Conservation (phyloP, 352 stramenopile species). For the Aphanomyces stellatus region DNA sequence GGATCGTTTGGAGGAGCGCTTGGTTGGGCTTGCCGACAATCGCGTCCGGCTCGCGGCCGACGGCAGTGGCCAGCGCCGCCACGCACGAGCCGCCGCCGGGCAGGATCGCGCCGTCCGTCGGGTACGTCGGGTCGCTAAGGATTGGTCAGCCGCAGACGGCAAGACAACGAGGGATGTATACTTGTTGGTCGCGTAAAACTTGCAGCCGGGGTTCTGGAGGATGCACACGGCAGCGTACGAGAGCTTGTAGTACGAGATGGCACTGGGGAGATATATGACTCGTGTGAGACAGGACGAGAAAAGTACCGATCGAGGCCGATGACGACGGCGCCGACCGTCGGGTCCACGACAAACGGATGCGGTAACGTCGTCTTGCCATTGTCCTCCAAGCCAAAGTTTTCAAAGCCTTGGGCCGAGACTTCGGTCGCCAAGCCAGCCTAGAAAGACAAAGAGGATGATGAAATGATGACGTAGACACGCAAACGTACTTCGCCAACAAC, state of each 20-base stretch:
- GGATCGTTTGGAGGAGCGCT: conserved; percentile 69
- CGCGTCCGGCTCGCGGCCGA: conserved; percentile 55
- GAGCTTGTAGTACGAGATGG: conserved; percentile 82
- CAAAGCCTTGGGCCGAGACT: conserved; percentile 53
- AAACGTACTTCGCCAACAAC: conserved; percentile 50
- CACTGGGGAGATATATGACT: conserved; percentile 23
- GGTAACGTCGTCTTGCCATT: conserved; percentile 62
- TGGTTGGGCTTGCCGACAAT: conserved; percentile 78
- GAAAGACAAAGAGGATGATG: not conserved
- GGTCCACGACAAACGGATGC: conserved; percentile 52
- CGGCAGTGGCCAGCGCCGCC: conserved; percentile 51
- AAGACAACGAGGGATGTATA: conserved; percentile 24
- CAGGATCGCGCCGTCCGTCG: conserved; percentile 58
- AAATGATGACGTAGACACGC: no score
- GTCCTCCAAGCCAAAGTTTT: conserved; percentile 57
- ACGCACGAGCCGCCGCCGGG: conserved; percentile 61
- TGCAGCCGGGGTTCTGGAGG: conserved; percentile 58
- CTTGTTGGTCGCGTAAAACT: conserved; percentile 79
- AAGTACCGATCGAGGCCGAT: conserved; percentile 60
- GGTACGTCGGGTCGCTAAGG: conserved; percentile 63
- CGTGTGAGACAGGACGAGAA: not conserved
- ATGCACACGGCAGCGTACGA: conserved; percentile 66
- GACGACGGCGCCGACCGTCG: conserved; percentile 67
- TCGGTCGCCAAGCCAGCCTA: conserved; percentile 48
- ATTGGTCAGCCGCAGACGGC: not conserved